Evolutionary conservation across 169 alveolate species (phyloP).

Genomic region (Perkinsus chesapeaki): DNA sequence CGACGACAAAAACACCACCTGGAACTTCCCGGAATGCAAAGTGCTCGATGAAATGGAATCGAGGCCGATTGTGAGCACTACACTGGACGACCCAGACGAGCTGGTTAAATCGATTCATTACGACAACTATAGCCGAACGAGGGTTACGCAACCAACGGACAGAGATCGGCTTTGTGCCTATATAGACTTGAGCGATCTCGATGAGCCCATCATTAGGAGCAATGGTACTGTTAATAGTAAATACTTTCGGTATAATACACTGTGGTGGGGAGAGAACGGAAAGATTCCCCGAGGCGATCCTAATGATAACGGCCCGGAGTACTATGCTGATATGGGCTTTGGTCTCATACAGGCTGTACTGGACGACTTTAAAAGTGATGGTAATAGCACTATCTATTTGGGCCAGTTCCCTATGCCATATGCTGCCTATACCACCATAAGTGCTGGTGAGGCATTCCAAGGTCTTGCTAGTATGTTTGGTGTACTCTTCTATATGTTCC

Average conservation of each 20-base stretch:
- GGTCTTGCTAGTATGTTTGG: neutral
- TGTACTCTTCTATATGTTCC: neutral
- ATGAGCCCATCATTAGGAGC: neutral
- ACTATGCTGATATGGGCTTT: neutral
- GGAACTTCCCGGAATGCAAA: neutral
- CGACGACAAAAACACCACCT: neutral
- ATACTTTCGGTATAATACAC: neutral
- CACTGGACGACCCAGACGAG: neutral
- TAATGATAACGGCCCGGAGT: neutral
- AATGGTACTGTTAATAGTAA: neutral
- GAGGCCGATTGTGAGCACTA: neutral
- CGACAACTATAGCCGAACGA: neutral
- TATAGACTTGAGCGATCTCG: neutral
- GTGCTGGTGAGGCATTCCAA: neutral
- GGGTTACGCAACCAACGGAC: neutral
- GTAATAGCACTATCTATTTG: neutral
- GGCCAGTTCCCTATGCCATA: neutral
- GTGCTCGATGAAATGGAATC: neutral
- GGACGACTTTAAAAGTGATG: neutral
- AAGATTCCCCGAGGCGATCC: neutral
- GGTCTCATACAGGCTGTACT: neutral
- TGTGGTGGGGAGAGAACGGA: neutral
- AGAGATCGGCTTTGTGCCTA: neutral
- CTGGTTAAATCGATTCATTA: neutral
- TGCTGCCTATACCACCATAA: neutral